Base-by-base conservation (phyloP, 495 filamentous ascomycete genomes). In the Entonaema liquescens region DNA sequence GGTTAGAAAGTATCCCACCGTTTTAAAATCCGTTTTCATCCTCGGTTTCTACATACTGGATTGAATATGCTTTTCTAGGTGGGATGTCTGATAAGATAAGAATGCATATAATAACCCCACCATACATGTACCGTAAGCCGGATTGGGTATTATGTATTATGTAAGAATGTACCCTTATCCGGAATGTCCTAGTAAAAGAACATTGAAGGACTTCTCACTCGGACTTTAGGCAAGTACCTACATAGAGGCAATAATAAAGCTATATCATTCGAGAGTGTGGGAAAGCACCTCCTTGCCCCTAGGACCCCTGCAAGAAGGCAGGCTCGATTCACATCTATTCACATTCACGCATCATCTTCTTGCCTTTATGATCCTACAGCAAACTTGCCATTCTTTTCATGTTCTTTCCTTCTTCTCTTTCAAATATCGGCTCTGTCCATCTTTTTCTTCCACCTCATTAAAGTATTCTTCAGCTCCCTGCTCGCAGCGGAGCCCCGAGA, bases 311-410 rank as follows among this genome's bases (percentile, higher is more conserved):
- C 52, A 62, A 62, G 21, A 62, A 61, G 19, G 44, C 33, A 42
- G 65, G 25, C 42, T 42, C 50, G 47, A 49, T 23, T 69, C 69
- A 73, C 70, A 62, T 73, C 56, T 28, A 59, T 64, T 72, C 64
- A 68, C 70, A 47, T 58, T 54, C 47, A 62, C 55, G 33, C 57
- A 63, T 61, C n/a, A 7, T 59, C 36, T 47, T 69, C 57, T 59
- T 31, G 13, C 50, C 12, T 38, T 54, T 60, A n/a, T n/a, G 38
- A 31, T 40, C 52, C 68, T 40, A 28, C 36, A 25, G 8, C 19
- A n/a, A 4, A 59, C 35, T 28, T 47, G 57, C 59, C 33, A 28
- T 44, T 49, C 42, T 28, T 47, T 49, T 33, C 7, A 33, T 56
- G 17, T 38, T 33, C 17, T 58, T 25, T 13, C 25, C 33, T 58